phyloP scores from a whole-genome alignment of 192 early-diverging fungal genomes.

The Coemansia sp. region DNA sequence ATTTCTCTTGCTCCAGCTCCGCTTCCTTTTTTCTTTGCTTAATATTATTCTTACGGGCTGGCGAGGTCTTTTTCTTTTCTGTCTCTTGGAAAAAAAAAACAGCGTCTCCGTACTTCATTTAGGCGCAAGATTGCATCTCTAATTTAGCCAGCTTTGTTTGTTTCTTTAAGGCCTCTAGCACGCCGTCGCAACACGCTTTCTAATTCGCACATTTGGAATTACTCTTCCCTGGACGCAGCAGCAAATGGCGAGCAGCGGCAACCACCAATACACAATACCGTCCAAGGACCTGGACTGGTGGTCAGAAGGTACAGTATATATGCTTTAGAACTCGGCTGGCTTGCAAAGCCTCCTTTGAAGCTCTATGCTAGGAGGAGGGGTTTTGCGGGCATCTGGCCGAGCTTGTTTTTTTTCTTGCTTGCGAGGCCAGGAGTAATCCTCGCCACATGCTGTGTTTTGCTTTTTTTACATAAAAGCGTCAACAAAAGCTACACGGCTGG shows the following conservation, averaged over 20 bases:
- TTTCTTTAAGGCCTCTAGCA: background rate
- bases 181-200: too few relatives aligned
- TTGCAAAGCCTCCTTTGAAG: constrained; percentile 17
- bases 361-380: too few relatives aligned
- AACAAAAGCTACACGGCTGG: background rate
- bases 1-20: constrained; percentile 2
- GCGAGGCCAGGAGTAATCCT: background rate
- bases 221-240: background rate
- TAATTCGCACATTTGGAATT: too few relatives aligned
- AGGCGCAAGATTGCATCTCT: too few relatives aligned
- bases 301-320: constrained; percentile 49
- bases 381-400: background rate
- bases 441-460: constrained; percentile 18
- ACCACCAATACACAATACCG: constrained; percentile 31
- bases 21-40: constrained; percentile 6
- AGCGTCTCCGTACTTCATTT: too few relatives aligned
- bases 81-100: background rate
- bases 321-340: background rate
- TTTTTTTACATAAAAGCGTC: constrained; percentile 10
- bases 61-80: constrained; percentile 6
- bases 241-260: constrained; percentile 14
- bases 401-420: constrained; percentile 15
- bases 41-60: constrained; percentile 25
- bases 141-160: background rate
- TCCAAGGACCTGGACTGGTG: constrained; percentile 56